Evolutionary conservation across 768 basidiomycete species (phyloP).

Genomic region (Trametes gibbosa): DNA sequence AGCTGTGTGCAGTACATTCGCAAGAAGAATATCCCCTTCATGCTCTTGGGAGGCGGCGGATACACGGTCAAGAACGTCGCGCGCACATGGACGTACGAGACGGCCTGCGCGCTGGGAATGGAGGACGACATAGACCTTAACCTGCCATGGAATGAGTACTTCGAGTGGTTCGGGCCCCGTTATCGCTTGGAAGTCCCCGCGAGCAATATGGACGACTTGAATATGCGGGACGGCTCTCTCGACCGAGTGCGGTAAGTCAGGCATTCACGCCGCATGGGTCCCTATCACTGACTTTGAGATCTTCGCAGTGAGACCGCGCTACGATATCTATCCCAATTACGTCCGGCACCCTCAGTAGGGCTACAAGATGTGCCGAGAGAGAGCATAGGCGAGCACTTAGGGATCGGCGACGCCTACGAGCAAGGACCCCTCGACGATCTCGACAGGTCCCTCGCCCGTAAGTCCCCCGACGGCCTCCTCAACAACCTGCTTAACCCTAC

Average conservation of each 20-base stretch:
- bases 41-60: constrained; percentile 92
- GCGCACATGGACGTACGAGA: constrained; percentile 94
- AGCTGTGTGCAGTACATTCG: constrained; percentile 87
- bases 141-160: constrained; percentile 84
- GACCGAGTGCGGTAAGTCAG: constrained; percentile 69
- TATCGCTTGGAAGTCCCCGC: constrained; percentile 88
- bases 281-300: background rate
- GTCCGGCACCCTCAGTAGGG: constrained; percentile 79
- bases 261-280: no score
- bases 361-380: constrained; percentile 82
- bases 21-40: constrained; percentile 77
- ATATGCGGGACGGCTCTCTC: constrained; percentile 74
- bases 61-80: constrained; percentile 98
- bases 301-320: constrained; percentile 28
- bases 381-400: constrained; percentile 61
- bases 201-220: constrained; percentile 96
- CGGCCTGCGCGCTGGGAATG: constrained; percentile 90
- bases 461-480: constrained; percentile 29
- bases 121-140: constrained; percentile 76
- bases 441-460: constrained; percentile 68
- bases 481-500: background rate
- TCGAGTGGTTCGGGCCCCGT: constrained; percentile 97
- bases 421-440: constrained; percentile 50
- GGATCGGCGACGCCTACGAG: constrained; percentile 51
- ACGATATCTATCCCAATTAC: constrained; percentile 55